Base-by-base conservation (phyloP, 352 stramenopile species). In the Elongisporangium anandrum region DNA sequence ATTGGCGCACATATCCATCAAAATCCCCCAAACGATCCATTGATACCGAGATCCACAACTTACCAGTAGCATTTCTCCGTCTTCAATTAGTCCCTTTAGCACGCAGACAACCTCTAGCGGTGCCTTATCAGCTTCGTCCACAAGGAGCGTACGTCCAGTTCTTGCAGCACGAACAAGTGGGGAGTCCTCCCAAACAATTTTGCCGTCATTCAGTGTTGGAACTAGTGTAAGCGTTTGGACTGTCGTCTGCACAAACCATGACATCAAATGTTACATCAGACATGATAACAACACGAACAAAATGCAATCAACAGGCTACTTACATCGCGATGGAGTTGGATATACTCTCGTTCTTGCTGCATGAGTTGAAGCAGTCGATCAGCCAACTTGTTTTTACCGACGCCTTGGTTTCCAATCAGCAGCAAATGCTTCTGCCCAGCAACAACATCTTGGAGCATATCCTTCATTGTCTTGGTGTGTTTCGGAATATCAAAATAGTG, bases 91-190 rank as follows among this genome's bases (percentile, higher is more conserved):
- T 0, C 88, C 87, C 70, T 98, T 98, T 3, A 99, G 73, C n/a
- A 99, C 72, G 21, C 91, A 95, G 17, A 98, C 87, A 1, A 99
- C 96, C 63, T 99, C 94, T 0, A 96, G 75, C 15, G 95, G 95
- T 15, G 96, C 96, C 72, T 99, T 99, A 72, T 99, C 96, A 24
- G 94, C 95, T 73, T 99, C 96, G 63, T 99, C 96, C 0, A 99
- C 75, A 0, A 99, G 83, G 17, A 98, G 71, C 5, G 90, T 91
- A n/a, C 94, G 77, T 4, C 96, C 96, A 15, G 92, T 72, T 63
- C 89, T 95, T 12, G 88, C 92, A 47, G 96, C 96, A 51, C 90
- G 78, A n/a, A 98, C 89, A n/a, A 99, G 77, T 6, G 95, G 91
- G 4, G 93, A 98, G 70, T 98, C 95, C 63, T 97, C 79, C 74